These are phyloP conservation scores for Gracilariopsis chorda DNA, from an alignment of 23 red algal genomes.

Conservation along the genomic window DNA sequence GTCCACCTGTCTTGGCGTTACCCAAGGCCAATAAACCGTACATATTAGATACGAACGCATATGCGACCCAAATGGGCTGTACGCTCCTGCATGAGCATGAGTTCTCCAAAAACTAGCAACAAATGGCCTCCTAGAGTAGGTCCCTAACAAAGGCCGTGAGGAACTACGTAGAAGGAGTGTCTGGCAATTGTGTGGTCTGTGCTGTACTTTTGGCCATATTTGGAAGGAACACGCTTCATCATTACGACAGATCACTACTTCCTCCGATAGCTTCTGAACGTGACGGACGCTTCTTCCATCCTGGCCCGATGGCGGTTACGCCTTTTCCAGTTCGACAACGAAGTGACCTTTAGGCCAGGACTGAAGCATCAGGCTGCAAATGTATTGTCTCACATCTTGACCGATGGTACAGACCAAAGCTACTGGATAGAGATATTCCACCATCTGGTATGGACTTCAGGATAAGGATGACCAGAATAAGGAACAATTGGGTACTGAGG, in stretches of 20 bases:
- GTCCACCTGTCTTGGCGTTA: no score
- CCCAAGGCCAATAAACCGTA: no score
- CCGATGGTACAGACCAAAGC: no score
- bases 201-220: not conserved
- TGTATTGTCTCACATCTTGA: no score
- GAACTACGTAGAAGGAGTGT: not conserved
- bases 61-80: no score
- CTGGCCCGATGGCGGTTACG: not conserved
- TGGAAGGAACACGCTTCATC: not conserved
- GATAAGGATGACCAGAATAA: no score
- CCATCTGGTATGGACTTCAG: no score
- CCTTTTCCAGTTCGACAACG: not conserved
- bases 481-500: no score
- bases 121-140: not conserved
- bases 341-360: not conserved
- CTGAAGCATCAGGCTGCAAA: not conserved
- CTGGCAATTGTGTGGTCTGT: not conserved
- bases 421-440: no score
- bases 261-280: not conserved
- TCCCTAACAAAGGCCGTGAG: not conserved
- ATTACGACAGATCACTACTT: not conserved
- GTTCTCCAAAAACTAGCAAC: no score
- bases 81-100: no score
- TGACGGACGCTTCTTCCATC: not conserved
- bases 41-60: no score